phyloP scores from a whole-genome alignment of 768 basidiomycete species.

The Myochromella boudieri region DNA sequence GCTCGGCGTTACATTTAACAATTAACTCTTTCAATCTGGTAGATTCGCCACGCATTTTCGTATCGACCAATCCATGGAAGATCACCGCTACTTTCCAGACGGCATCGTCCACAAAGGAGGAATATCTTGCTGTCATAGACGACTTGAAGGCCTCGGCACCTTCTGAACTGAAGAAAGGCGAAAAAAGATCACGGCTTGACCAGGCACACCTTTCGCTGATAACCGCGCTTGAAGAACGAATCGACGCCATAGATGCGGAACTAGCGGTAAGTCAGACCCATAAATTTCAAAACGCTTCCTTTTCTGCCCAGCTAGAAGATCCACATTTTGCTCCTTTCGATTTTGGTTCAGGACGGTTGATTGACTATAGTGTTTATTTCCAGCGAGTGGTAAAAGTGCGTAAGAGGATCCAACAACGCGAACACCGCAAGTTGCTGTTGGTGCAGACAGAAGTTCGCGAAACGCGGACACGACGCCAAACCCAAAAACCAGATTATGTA shows the following conservation, averaged over 20 bases:
- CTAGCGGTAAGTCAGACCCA: constrained; percentile 63
- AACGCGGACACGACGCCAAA: constrained; percentile 75
- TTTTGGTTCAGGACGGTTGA: constrained; percentile 6
- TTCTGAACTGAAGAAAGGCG: constrained; percentile 40
- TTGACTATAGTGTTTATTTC: constrained; percentile 11
- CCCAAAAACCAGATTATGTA: constrained; percentile 78
- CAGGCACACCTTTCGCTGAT: constrained; percentile 62
- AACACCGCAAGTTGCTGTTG: constrained; percentile 60
- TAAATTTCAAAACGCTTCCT: no score
- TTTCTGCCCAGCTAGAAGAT: no score
- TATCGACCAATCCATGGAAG: constrained; percentile 91
- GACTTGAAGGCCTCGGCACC: constrained; percentile 55
- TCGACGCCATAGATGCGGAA: constrained; percentile 69
- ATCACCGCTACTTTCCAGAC: constrained; percentile 75
- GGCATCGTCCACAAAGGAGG: constrained; percentile 68
- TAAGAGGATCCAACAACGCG: constrained; percentile 70
- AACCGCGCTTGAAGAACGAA: constrained; percentile 57
- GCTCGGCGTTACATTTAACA: constrained; percentile 27
- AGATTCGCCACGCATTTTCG: constrained; percentile 86
- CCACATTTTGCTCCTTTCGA: constrained; percentile 5
- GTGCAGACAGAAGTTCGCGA: constrained; percentile 79
- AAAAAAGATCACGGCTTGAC: constrained; percentile 57
- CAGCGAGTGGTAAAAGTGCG: constrained; percentile 73
- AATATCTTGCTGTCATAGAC: constrained; percentile 67
- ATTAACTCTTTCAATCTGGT: constrained; percentile 24